Evolutionary conservation across 2,329 filamentous ascomycete species (phyloP), one percentile per base, ranked within the genome.

Genomic region (Coccinonectria pachysandricola): DNA sequence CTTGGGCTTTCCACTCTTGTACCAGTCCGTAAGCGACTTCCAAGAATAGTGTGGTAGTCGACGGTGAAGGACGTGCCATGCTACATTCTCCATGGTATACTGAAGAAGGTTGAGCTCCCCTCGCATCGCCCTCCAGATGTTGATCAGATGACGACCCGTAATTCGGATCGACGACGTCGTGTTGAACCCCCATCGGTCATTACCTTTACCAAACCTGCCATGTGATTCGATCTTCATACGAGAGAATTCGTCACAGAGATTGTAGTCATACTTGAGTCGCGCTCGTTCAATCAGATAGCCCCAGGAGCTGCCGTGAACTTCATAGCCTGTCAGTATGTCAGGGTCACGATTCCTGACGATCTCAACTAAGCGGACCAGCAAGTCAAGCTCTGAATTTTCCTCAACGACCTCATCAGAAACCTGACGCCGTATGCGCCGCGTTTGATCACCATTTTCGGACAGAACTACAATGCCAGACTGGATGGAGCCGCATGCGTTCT

Each of bases 41-140:
- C 82, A 83, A 2, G 78, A 65, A 50, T 93, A 95, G 50, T 94
- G 85, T 5, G 91, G 91, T 25, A 96, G 80, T 3, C 88, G 75
- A 16, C 75, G 75, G 42, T 93, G 86, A 3, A 98, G 66, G 1
- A 96, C 55, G 55, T 96, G 86, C 62, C 92, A 96, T 0, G 75
- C 83, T 4, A 96, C 84, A 45, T 94, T 95, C 53, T 96, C 91
- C 74, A 96, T 81, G 0, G 83, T 94, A 49, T 98, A 96, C 49
- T 95, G 87, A 8, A 94, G 66, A 15, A 98, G 60, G 41, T 87
- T 92, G 15, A 98, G 59, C 54, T 95, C 88, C n/a, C 79, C 74
- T 31, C 85, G 73, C 87, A 98, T 95, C 1, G 87, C 86, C 43
- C 88, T 73, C 86, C 91, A 96, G 23, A 96, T 81, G 42, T 96